Evolutionary conservation across 345 rosid genomes (phyloP), one percentile per base, ranked within the genome.

Genomic region (Eucalyptus lansdowneana): DNA sequence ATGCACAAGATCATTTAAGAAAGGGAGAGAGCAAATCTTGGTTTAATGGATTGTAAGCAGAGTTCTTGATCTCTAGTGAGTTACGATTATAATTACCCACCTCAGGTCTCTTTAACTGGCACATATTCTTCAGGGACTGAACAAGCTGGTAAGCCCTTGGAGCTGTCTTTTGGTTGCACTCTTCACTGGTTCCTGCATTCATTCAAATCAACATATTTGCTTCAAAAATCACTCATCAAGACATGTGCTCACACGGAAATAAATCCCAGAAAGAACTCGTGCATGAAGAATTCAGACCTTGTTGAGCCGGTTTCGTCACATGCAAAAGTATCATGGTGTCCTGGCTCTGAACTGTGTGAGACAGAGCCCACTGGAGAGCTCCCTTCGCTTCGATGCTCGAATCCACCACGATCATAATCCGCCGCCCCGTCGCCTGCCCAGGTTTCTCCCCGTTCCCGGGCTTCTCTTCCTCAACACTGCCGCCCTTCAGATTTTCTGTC

Each of bases 321-420:
- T 95, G 90, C 87, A 97, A 95, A 86, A 97, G 98, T 92, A 97
- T 69, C 80, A 97, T 72, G 44, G 90, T 93, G 90, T 97, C 99
- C 80, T 96, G 96, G 89, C 91, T 91, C 93, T 97, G 99, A 88
- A 95, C 95, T 69, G 98, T 92, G 86, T 97, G 99, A 50, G 98
- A 94, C 34, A 97, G 96, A 51, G 98, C 96, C 99, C 99, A 97
- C 50, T 95, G 99, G 7, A 97, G 31, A 91, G 99, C 99, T 72
- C 94, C 94, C 92, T 95, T 96, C 27, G 99, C 93, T 90, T 97
- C 98, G 50, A 91, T 86, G 89, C 97, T 95, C 13, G 96, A 94
- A 92, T 97, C 98, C 80, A 97, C 97, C 88, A 97, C 98, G 60
- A 96, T 95, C 96, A 96, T 94, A 58, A 97, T 93, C 90, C 93